phyloP scores from a whole-genome alignment of 371 early-diverging fungal genomes.

The Amoeboaphelidium protococcarum region DNA sequence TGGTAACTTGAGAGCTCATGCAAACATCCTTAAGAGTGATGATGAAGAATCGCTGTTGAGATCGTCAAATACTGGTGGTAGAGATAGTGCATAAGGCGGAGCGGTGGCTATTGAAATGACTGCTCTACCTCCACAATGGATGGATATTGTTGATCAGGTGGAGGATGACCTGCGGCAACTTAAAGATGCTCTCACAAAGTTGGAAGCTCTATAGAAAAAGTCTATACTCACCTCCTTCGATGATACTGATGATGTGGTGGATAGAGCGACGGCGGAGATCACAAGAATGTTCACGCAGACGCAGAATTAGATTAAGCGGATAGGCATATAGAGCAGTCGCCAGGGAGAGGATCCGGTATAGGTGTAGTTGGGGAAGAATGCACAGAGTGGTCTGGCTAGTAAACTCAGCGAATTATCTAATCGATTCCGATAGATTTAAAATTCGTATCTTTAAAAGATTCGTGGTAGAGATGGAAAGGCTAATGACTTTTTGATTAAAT shows the following conservation, averaged over 20 bases:
- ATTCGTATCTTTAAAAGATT: constrained; percentile 52
- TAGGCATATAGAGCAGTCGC: not conserved
- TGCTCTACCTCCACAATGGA: constrained; percentile 1
- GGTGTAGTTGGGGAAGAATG: constrained; percentile 41
- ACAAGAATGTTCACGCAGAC: constrained; percentile 58
- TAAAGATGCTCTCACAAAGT: constrained; percentile 30
- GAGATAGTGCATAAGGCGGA: too few relatives aligned
- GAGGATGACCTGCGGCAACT: constrained; percentile 20
- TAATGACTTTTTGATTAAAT: not conserved
- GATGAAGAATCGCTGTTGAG: too few relatives aligned
- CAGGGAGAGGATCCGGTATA: constrained; percentile 27
- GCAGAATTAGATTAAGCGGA: constrained; percentile 1
- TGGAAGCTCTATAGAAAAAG: constrained; percentile 65
- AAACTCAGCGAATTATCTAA: constrained; percentile 62
- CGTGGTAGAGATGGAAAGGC: not conserved
- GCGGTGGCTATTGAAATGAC: not conserved
- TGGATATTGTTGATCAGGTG: constrained; percentile 10
- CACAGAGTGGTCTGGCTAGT: constrained; percentile 60
- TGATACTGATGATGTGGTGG: constrained; percentile 54
- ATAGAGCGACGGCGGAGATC: constrained; percentile 46
- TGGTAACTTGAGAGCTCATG: too few relatives aligned
- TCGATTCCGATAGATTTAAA: constrained; percentile 54
- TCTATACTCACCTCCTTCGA: constrained; percentile 80
- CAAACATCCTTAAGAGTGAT: too few relatives aligned
- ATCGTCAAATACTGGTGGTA: too few relatives aligned